A percentile compares a stretch with the other conserved stretches of the same genome.
These are phyloP conservation scores for Fomitopsis schrenkii DNA, from an alignment of 1,284 basidiomycete species.

Conservation along the genomic window DNA sequence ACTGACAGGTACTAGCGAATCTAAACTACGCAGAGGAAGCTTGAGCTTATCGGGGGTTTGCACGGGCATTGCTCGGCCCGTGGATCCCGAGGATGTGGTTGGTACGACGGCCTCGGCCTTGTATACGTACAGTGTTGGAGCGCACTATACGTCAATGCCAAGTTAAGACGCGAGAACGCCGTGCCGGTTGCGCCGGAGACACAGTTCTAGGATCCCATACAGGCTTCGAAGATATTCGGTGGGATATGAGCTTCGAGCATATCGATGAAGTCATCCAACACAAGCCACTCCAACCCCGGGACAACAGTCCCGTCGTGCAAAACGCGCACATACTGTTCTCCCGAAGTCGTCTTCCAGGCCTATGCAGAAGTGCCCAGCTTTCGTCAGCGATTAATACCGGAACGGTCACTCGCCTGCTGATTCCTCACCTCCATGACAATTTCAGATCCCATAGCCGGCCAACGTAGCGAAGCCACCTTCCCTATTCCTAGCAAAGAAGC, in stretches of 20 bases:
- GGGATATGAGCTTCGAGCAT: conserved; percentile 36
- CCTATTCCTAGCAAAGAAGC: conserved; percentile 44
- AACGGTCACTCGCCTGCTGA: background rate
- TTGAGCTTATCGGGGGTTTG: conserved; percentile 1
- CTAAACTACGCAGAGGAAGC: background rate
- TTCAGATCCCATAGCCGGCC: conserved; percentile 50
- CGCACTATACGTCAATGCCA: background rate
- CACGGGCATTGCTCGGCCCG: background rate
- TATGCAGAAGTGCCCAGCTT: conserved; percentile 13
- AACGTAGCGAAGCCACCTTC: conserved; percentile 32
- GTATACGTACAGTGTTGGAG: background rate
- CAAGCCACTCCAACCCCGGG: conserved; percentile 34
- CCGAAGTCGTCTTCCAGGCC: conserved; percentile 36
- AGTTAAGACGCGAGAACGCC: background rate
- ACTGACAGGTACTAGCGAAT: conserved; percentile 1
- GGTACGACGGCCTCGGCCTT: background rate
- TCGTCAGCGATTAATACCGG: background rate
- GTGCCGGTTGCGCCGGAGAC: background rate
- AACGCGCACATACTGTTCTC: conserved; percentile 37
- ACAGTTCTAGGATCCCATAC: conserved; percentile 11
- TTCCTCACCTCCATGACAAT: conserved; percentile 44
- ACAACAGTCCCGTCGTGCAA: conserved; percentile 44
- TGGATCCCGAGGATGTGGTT: background rate
- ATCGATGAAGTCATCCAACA: conserved; percentile 34
- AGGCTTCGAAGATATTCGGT: conserved; percentile 29